Conservation (phyloP, 1,284 basidiomycete species). For the Mycena citricolor region DNA sequence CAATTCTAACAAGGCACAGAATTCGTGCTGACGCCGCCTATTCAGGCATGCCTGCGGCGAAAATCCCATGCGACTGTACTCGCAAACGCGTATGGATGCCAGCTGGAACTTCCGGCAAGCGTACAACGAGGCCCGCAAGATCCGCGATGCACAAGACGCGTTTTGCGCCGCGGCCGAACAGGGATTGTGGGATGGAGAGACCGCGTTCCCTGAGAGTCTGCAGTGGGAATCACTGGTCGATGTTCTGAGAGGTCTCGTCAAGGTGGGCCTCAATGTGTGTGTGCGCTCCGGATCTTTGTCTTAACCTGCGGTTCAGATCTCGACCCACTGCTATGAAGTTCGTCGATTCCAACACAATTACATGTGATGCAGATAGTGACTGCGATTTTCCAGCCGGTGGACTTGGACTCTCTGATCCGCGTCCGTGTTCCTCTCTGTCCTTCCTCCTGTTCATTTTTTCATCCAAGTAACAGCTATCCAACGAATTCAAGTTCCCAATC, state of each 20-base stretch:
- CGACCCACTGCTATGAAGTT: conserved; percentile 9
- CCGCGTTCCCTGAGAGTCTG: conserved; percentile 71
- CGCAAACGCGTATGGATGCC: conserved; percentile 53
- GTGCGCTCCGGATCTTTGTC: too few relatives aligned
- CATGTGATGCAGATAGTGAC: neutral
- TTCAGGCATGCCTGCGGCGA: neutral
- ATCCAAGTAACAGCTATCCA: conserved; percentile 45
- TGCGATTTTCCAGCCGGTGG: conserved; percentile 6
- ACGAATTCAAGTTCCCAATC: conserved; percentile 18
- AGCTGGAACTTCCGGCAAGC: conserved; percentile 57
- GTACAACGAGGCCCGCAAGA: conserved; percentile 72
- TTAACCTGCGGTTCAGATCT: too few relatives aligned
- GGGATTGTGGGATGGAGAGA: too few relatives aligned
- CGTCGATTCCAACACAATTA: conserved; percentile 26
- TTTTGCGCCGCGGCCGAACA: conserved; percentile 69
- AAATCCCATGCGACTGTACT: conserved; percentile 35
- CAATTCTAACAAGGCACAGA: neutral
- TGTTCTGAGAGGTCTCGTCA: conserved; percentile 75
- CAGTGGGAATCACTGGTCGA: conserved; percentile 87
- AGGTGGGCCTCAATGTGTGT: too few relatives aligned
- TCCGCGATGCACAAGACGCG: conserved; percentile 74
- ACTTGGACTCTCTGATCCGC: conserved; percentile 12
- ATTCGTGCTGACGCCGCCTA: neutral
- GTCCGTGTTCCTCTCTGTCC: conserved; percentile 1
- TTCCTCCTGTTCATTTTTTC: conserved; percentile 56